Evolutionary conservation across 306 rosid species (phyloP), one percentile per base, ranked within the genome.

Genomic region (Cicer bijugum): DNA sequence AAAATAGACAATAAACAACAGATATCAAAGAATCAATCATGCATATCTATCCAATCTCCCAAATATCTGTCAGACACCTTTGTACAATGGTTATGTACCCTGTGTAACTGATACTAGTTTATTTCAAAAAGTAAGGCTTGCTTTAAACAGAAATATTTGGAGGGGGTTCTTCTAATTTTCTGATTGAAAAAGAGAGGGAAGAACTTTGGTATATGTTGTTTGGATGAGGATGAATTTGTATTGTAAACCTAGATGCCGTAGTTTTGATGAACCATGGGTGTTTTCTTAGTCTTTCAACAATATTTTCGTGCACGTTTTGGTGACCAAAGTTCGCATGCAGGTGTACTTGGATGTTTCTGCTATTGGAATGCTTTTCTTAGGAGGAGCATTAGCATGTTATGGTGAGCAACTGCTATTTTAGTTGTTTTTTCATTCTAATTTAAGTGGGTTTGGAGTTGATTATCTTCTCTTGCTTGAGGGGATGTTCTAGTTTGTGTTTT

Each of bases 381-480:
- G 86, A 61, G 96, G 86, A 78, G 97, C 95, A 44, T 76, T 94
- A 60, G 96, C 95, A 12, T 89, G 89, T 80, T 94, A 94, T 69
- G 99, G 99, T 87, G 74, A 80, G 93, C 50, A 60, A 58, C 71
- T 63, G 16, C 69, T 48, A 59, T 68, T 86, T 42, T 48, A 62
- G 46, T 45, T 55, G 40, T 78, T 80, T 39, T 71, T 67, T 75
- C 73, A 58, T 65, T 72, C 44, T 48, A 52, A 17, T 28, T 42
- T 50, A 15, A 35, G 53, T 76, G 20, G 17, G 20, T 66, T 73
- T 60, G 23, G 44, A 55, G 42, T 51, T 69, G 14, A 58, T 82
- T 47, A 0, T 5, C 53, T 48, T 46, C 44, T 71, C 38, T 56
- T 65, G 17, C 75, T 81, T 20, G 48, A 39, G 47, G 51, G 64